phyloP scores from a whole-genome alignment of 371 early-diverging fungal genomes.

The Ordospora pajunii region DNA sequence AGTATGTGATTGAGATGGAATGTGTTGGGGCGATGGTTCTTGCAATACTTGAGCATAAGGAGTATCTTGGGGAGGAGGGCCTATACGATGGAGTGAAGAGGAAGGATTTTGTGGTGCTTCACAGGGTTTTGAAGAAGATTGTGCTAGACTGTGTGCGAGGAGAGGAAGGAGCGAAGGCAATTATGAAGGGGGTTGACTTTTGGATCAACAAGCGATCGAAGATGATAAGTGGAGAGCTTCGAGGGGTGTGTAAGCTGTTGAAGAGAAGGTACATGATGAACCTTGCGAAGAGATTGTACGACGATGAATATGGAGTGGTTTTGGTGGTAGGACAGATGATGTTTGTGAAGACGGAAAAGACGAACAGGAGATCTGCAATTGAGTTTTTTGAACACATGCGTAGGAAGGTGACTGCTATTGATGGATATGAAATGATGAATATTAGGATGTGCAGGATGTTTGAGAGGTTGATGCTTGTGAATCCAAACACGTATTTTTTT shows the following conservation, averaged over 20 bases:
- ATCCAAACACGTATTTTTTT: conserved; percentile 36
- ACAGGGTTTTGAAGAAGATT: conserved; percentile 27
- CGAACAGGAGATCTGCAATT: background rate
- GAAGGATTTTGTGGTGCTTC: conserved; percentile 36
- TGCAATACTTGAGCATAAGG: conserved; percentile 45
- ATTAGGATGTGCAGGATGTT: conserved; percentile 27
- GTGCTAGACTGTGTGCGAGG: conserved; percentile 2
- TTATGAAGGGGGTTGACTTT: conserved; percentile 10
- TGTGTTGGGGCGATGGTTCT: conserved; percentile 33
- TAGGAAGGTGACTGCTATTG: background rate
- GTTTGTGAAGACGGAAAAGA: conserved; percentile 32
- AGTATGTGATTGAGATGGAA: conserved; percentile 30
- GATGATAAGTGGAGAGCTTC: conserved; percentile 26
- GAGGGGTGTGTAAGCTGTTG: conserved; percentile 28
- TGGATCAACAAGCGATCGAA: conserved; percentile 47
- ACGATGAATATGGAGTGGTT: conserved; percentile 34
- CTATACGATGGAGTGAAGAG: conserved; percentile 21
- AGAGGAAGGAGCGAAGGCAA: conserved; percentile 2
- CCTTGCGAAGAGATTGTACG: conserved; percentile 20
- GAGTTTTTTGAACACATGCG: conserved; percentile 16
- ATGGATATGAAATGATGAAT: conserved; percentile 30
- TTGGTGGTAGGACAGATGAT: conserved; percentile 32
- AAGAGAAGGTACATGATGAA: conserved; percentile 42
- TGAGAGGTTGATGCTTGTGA: conserved; percentile 36
- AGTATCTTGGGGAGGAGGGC: background rate